phyloP scores from a whole-genome alignment of 164 flowering plant species.

The Protea cynaroides region DNA sequence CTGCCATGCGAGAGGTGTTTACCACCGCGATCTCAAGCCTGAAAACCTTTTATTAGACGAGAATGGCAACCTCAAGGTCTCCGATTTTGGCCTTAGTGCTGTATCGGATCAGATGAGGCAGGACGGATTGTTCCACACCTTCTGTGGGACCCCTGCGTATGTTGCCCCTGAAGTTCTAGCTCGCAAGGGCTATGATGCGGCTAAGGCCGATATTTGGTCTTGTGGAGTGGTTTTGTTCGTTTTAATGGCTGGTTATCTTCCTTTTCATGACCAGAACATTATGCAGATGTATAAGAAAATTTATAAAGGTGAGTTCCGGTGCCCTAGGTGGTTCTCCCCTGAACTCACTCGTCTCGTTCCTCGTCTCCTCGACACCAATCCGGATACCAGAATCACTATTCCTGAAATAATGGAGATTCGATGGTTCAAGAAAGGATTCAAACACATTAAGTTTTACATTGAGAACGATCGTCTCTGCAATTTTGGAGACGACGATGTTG shows the following conservation, averaged over 20 bases:
- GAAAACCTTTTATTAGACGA: conserved; percentile 70
- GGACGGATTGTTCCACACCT: conserved; percentile 74
- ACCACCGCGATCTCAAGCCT: conserved; percentile 70
- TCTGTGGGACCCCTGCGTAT: conserved; percentile 80
- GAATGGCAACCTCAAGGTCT: conserved; percentile 59
- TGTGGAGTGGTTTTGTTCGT: conserved; percentile 71
- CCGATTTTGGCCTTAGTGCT: conserved; percentile 70
- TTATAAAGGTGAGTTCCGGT: conserved; percentile 62
- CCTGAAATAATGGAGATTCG: conserved; percentile 58
- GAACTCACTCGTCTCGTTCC: conserved; percentile 33
- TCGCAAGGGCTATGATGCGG: conserved; percentile 62
- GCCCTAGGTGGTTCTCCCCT: conserved; percentile 72
- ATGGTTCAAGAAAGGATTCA: conserved; percentile 73
- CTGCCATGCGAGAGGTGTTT: conserved; percentile 77
- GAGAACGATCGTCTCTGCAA: conserved; percentile 58
- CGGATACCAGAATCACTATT: conserved; percentile 52
- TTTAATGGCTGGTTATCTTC: conserved; percentile 75
- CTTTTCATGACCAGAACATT: conserved; percentile 67
- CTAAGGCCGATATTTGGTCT: conserved; percentile 78
- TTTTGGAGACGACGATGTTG: conserved; percentile 29
- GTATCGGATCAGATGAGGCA: conserved; percentile 75
- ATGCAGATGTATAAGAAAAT: conserved; percentile 79
- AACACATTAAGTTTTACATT: conserved; percentile 57
- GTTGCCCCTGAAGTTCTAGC: conserved; percentile 80
- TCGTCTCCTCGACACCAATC: conserved; percentile 58